Conservation (phyloP, 768 basidiomycete species). For the Tricholoma flavovirens region DNA sequence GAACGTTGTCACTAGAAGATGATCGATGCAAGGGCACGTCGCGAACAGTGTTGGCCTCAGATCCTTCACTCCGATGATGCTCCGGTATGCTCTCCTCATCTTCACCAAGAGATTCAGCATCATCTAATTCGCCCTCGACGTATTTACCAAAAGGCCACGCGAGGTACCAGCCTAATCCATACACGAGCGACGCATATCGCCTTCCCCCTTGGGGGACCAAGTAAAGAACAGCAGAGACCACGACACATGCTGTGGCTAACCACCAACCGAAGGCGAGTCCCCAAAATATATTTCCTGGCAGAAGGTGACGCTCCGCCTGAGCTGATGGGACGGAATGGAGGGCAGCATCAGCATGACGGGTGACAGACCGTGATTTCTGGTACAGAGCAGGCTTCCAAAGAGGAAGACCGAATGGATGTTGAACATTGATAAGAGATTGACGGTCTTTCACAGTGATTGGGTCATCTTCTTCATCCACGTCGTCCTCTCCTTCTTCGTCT, state of each 20-base stretch:
- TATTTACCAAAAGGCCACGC: slow-evolving; percentile 99
- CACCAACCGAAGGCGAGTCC: slow-evolving; percentile 88
- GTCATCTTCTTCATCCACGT: slow-evolving; percentile 79
- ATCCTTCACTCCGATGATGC: slow-evolving; percentile 25
- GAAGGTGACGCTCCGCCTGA: slow-evolving; percentile 86
- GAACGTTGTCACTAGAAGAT: slow-evolving; percentile 12
- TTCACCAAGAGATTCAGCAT: slow-evolving; percentile 31
- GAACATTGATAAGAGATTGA: slow-evolving; percentile 97
- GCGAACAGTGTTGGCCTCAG: slow-evolving; percentile 35
- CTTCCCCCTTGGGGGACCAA: slow-evolving; percentile 75
- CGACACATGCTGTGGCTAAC: slow-evolving; percentile 70
- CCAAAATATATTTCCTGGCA: slow-evolving; percentile 96
- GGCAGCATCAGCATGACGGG: slow-evolving; percentile 91
- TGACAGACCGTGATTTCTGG: slow-evolving; percentile 95
- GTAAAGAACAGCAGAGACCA: slow-evolving; percentile 62
- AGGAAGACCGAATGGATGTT: slow-evolving; percentile 97
- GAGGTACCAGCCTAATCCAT: slow-evolving; percentile 93
- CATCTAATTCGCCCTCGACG: slow-evolving; percentile 71
- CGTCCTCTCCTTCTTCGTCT: slow-evolving; percentile 37
- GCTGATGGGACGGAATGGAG: slow-evolving; percentile 90
- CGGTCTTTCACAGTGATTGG: slow-evolving; percentile 91
- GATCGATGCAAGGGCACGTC: slow-evolving; percentile 22
- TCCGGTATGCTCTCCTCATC: slow-evolving; percentile 27
- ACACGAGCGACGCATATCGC: slow-evolving; percentile 80
- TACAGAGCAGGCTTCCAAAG: slow-evolving; percentile 99